phyloP scores from a whole-genome alignment of 176 grass and related monocot species.

The Bolboschoenus planiculmis region DNA sequence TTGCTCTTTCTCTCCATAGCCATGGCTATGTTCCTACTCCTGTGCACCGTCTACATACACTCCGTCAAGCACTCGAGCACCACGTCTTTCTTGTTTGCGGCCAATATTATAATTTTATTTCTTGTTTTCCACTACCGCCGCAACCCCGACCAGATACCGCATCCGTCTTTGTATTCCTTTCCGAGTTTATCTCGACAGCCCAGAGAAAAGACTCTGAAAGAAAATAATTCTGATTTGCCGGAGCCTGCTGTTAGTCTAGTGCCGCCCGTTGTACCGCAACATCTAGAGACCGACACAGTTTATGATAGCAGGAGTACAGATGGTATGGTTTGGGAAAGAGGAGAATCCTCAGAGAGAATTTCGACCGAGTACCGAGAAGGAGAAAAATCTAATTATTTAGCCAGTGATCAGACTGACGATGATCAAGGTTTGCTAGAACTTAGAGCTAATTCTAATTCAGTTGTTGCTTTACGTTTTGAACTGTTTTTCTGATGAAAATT shows the following conservation, averaged over 20 bases:
- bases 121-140: background rate
- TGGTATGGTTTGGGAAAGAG: background rate
- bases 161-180: slow-evolving; percentile 10
- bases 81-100: background rate
- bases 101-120: background rate
- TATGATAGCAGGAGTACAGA: background rate
- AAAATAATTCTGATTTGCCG: background rate
- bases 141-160: background rate
- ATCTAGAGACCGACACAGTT: background rate
- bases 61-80: background rate
- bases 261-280: background rate
- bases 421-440: slow-evolving; percentile 9
- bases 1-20: background rate
- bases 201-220: no score
- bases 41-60: background rate
- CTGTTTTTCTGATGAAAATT: background rate
- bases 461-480: background rate
- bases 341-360: background rate
- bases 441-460: background rate
- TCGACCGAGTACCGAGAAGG: background rate
- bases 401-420: background rate
- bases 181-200: slow-evolving; percentile 13
- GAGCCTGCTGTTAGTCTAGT: background rate
- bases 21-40: background rate
- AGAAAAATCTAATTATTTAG: background rate